Percentiles rank a stretch among this genome's conserved stretches.
Conservation (phyloP, 345 rosid species). For the Kernera saxatilis region DNA sequence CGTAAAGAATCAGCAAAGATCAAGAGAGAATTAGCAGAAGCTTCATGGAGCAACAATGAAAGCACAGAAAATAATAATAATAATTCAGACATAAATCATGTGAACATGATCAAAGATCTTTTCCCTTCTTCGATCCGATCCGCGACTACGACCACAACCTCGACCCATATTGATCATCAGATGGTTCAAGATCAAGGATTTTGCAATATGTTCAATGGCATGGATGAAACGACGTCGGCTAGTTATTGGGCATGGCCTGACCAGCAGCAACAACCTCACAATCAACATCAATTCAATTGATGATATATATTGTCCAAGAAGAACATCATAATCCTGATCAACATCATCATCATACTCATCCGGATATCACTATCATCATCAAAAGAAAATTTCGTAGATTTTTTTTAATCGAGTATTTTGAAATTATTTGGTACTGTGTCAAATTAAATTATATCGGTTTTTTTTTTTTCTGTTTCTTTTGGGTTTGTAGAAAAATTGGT, state of each 20-base stretch:
- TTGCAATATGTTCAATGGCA: slow-evolving; percentile 66
- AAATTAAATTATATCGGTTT: neutral
- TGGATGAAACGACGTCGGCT: slow-evolving; percentile 56
- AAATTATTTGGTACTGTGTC: slow-evolving; percentile 18
- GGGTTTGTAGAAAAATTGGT: slow-evolving; percentile 32
- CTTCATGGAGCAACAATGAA: slow-evolving; percentile 75
- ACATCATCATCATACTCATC: slow-evolving; percentile 8
- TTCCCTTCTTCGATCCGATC: slow-evolving; percentile 54
- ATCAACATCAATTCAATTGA: slow-evolving; percentile 29
- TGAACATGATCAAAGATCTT: slow-evolving; percentile 38
- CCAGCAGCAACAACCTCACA: slow-evolving; percentile 52
- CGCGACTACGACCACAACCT: slow-evolving; percentile 36
- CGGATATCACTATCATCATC: slow-evolving; percentile 10
- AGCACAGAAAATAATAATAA: slow-evolving; percentile 45
- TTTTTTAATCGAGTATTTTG: slow-evolving; percentile 4
- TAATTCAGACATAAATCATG: slow-evolving; percentile 50
- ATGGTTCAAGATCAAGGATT: slow-evolving; percentile 54
- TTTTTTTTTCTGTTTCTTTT: neutral
- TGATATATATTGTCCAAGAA: neutral
- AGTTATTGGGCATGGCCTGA: slow-evolving; percentile 76
- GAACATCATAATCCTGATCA: neutral
- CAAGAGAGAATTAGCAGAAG: slow-evolving; percentile 54
- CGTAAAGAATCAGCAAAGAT: slow-evolving; percentile 36
- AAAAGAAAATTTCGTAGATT: slow-evolving; percentile 14
- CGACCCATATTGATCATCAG: slow-evolving; percentile 41